phyloP scores from a whole-genome alignment of 805 yeast genomes.

The Candida parachauliodes region DNA sequence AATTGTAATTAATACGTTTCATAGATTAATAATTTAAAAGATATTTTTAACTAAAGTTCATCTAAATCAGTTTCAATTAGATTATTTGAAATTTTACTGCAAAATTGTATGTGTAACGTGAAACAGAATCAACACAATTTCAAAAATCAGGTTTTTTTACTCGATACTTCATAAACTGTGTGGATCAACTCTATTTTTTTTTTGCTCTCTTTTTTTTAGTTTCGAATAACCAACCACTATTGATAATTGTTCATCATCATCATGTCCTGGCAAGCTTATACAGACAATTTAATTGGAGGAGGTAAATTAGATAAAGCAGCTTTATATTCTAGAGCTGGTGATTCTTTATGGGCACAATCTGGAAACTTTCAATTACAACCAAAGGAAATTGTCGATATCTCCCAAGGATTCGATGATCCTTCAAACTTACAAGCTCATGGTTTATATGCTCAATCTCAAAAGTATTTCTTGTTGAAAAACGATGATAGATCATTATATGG shows the following conservation, averaged over 20 bases:
- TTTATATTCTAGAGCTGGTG: slow-evolving; percentile 91
- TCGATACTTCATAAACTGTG: no score
- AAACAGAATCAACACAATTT: no score
- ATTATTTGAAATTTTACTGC: no score
- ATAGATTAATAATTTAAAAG: no score
- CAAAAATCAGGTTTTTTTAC: no score
- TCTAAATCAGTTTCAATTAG: no score
- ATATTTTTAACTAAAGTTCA: no score
- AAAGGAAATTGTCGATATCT: slow-evolving; percentile 70
- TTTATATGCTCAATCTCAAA: slow-evolving; percentile 76
- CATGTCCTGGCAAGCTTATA: slow-evolving; percentile 69
- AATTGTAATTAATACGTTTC: no score
- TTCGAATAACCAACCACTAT: background rate
- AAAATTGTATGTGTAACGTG: no score
- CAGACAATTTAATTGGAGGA: slow-evolving; percentile 86
- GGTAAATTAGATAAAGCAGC: slow-evolving; percentile 91
- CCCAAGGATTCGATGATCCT: slow-evolving; percentile 78
- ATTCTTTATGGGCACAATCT: slow-evolving; percentile 88
- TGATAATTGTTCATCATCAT: background rate
- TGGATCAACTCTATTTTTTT: background rate
- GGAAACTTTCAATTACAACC: slow-evolving; percentile 61
- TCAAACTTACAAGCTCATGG: slow-evolving; percentile 79
- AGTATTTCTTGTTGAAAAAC: slow-evolving; percentile 84
- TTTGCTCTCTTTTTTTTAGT: background rate
- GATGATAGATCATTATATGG: slow-evolving; percentile 94